Evolutionary conservation across 768 basidiomycete species (phyloP), one percentile per base, ranked within the genome.

Genomic region (Cantharellus cinnabarinus): DNA sequence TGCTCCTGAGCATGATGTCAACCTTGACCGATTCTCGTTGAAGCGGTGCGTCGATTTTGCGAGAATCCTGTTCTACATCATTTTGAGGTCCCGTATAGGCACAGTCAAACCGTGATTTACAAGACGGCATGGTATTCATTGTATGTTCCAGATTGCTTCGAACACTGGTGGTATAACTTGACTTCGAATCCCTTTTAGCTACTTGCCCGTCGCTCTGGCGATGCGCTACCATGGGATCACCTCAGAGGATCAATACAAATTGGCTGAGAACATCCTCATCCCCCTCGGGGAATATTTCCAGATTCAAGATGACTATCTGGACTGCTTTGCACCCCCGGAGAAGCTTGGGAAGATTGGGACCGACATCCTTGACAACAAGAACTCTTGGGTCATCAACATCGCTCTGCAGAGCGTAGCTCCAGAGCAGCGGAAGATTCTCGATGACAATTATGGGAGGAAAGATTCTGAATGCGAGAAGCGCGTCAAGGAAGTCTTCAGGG

Each of bases 241-340:
- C 7, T 72, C 73, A 50, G 67, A 71, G 5, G 73, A 75, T 54
- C 79, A 83, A 3, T 94, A 87, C 74, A 77, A 81, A 50, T 68
- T 80, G 63, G 85, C 93, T 0, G 73, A 79, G 42, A 76, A 79
- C 51, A 91, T 99, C 68, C 79, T 98, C 48, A 72, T 98, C 58
- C 88, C 88, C 3, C 77, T 98, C 59, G 94, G 94, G 54, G 91
- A 95, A 70, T 99, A 98, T 73, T 98, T 98, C 81, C 94, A 99
- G 71, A 77, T 94, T 61, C 94, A 99, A 71, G 94, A 98, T 68
- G 94, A 98, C 71, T 97, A 83, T 71, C 79, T 98, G 65, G 95
- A 99, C 70, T 95, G 80, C 68, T 82, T 85, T 20, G 90, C 83
- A 3, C 79, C 86, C 4, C 89, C 90, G 0, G 90, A 91, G 71